Evolutionary conservation across 371 early-diverging fungal genomes (phyloP).

Genomic region (Lichtheimia hyalospora): DNA sequence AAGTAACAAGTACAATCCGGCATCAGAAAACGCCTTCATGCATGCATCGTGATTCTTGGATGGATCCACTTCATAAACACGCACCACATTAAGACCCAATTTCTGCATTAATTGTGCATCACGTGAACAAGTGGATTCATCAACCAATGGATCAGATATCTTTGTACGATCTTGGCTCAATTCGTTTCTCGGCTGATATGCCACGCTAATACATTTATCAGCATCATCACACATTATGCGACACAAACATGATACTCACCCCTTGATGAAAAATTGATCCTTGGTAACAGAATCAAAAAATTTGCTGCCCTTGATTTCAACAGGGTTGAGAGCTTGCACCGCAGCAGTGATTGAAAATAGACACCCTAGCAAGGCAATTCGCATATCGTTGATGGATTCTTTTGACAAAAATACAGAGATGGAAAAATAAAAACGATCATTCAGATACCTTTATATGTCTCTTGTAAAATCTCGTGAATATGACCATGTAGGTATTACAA

Average conservation of each 20-base stretch:
- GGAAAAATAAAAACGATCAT: not conserved
- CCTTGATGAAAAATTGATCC: conserved; percentile 78
- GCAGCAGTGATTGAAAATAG: conserved; percentile 7
- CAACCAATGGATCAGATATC: conserved; percentile 64
- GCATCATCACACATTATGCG: not conserved
- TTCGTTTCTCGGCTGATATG: conserved; percentile 69
- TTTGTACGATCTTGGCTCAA: not conserved
- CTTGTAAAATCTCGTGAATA: not conserved
- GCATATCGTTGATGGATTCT: not conserved
- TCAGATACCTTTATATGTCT: not conserved
- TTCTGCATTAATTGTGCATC: conserved; percentile 69
- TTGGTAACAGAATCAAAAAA: conserved; percentile 73
- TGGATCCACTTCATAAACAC: conserved; percentile 78
- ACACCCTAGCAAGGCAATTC: not conserved
- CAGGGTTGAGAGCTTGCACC: conserved; percentile 50
- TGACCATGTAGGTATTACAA: too few relatives aligned
- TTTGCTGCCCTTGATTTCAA: conserved; percentile 70
- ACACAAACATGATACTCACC: conserved; percentile 31
- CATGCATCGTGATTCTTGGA: conserved; percentile 68
- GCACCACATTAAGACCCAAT: conserved; percentile 73
- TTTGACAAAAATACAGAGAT: not conserved
- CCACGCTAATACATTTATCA: conserved; percentile 42
- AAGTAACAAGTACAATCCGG: conserved; percentile 72
- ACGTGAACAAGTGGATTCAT: conserved; percentile 60
- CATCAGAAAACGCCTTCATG: conserved; percentile 70